Evolutionary conservation across 768 basidiomycete genomes (phyloP).

Genomic region (Calocybe cyanea): DNA sequence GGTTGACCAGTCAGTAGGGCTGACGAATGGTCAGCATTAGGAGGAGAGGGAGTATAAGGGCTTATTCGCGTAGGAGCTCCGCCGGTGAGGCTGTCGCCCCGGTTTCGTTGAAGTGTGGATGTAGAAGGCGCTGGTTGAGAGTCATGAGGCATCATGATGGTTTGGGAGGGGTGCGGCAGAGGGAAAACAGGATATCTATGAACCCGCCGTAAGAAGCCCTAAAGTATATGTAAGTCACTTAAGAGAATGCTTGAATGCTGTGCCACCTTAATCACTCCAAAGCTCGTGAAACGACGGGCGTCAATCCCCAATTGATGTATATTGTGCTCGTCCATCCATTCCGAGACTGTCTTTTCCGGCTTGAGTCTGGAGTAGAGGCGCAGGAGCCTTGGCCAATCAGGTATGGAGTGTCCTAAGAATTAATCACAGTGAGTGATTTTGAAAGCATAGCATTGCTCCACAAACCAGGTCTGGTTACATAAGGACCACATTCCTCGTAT

Average conservation of each 20-base stretch:
- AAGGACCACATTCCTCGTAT: slow-evolving; percentile 86
- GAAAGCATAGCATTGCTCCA: background rate
- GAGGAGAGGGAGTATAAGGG: slow-evolving; percentile 21
- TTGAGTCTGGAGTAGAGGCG: slow-evolving; percentile 83
- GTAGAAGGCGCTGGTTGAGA: slow-evolving; percentile 12
- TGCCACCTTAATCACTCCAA: slow-evolving; percentile 92
- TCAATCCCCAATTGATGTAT: slow-evolving; percentile 79
- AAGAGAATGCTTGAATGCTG: background rate
- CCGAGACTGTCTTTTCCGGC: slow-evolving; percentile 76
- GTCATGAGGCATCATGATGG: slow-evolving; percentile 16
- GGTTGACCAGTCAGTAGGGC: slow-evolving; percentile 12
- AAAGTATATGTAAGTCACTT: background rate
- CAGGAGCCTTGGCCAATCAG: slow-evolving; percentile 86
- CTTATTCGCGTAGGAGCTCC: slow-evolving; percentile 24
- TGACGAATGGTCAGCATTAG: slow-evolving; percentile 16
- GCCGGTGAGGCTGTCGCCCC: slow-evolving; percentile 35
- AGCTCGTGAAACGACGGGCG: slow-evolving; percentile 90
- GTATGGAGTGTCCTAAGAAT: slow-evolving; percentile 48
- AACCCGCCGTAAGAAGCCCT: slow-evolving; percentile 90
- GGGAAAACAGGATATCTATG: slow-evolving; percentile 89
- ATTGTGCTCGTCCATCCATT: slow-evolving; percentile 82
- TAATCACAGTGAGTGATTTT: slow-evolving; percentile 3
- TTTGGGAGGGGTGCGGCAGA: slow-evolving; percentile 30
- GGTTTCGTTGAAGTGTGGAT: slow-evolving; percentile 28
- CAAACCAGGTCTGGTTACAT: slow-evolving; percentile 77